phyloP scores from a whole-genome alignment of 1,284 basidiomycete species.

The Leccinum fuscescens region DNA sequence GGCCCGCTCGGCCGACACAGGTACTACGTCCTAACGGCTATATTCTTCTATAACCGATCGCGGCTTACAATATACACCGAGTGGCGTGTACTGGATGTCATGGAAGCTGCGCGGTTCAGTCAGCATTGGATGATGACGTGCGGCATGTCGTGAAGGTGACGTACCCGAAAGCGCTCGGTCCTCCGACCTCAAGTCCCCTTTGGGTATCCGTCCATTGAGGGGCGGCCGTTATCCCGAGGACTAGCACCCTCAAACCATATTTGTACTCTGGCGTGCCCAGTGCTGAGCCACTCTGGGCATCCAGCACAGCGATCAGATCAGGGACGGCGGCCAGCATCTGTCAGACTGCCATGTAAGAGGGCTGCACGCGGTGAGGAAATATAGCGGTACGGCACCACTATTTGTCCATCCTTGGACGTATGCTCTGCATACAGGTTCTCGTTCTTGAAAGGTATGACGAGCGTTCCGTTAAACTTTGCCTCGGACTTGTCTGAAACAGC shows the following conservation, averaged over 20 bases:
- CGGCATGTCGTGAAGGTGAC: neutral
- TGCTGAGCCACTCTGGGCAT: constrained; percentile 53
- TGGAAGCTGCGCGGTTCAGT: constrained; percentile 25
- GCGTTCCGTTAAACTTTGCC: constrained; percentile 25
- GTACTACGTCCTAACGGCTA: neutral
- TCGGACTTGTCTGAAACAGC: constrained; percentile 7
- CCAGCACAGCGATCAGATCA: constrained; percentile 59
- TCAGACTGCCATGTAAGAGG: constrained; percentile 8
- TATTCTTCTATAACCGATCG: constrained; percentile 39
- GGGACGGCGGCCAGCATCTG: constrained; percentile 48
- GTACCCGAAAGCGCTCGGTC: constrained; percentile 36
- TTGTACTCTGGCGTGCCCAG: constrained; percentile 50
- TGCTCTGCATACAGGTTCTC: constrained; percentile 52
- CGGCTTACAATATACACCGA: constrained; percentile 36
- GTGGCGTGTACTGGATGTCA: constrained; percentile 35
- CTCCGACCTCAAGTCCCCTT: constrained; percentile 52
- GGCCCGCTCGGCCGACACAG: neutral
- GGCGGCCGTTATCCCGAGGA: constrained; percentile 55
- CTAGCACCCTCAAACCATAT: constrained; percentile 55
- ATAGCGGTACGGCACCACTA: constrained; percentile 12
- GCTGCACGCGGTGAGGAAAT: neutral
- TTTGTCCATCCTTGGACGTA: constrained; percentile 32
- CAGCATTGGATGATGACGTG: constrained; percentile 7
- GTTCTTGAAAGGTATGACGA: constrained; percentile 59
- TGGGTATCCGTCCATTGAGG: constrained; percentile 54